phyloP scores from a whole-genome alignment of 2,329 filamentous ascomycete genomes.

The Lanzia echinophila region DNA sequence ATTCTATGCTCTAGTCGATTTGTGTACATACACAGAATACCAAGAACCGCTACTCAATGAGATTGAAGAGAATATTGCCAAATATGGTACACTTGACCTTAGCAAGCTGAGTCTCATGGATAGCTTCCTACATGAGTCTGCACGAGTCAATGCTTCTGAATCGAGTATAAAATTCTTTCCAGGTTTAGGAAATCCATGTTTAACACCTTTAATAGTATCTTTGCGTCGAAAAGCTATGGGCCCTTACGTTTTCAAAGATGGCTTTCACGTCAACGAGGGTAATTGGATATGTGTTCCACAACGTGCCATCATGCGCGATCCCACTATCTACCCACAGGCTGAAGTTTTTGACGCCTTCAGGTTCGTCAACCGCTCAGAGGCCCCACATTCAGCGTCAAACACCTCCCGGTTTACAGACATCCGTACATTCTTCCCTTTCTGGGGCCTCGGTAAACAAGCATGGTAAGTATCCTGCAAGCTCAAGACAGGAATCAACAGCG shows the following conservation, averaged over 20 bases:
- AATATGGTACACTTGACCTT: background rate
- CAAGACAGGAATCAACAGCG: background rate
- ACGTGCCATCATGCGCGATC: conserved; percentile 4
- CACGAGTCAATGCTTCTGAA: background rate
- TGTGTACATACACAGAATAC: conserved; percentile 3
- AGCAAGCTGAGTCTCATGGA: background rate
- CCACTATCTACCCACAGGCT: background rate
- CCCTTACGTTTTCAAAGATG: conserved; percentile 1
- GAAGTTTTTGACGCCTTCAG: conserved; percentile 2
- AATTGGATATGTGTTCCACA: conserved; percentile 2
- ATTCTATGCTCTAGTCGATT: background rate
- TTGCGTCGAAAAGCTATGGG: conserved; percentile 1
- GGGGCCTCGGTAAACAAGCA: conserved; percentile 4
- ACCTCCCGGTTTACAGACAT: conserved; percentile 3
- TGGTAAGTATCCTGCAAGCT: background rate
- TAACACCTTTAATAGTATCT: background rate
- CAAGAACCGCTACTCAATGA: conserved; percentile 1
- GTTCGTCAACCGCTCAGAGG: background rate
- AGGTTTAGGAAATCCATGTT: background rate
- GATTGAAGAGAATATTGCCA: background rate
- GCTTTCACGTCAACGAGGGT: background rate
- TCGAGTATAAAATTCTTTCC: background rate
- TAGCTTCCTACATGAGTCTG: conserved; percentile 2
- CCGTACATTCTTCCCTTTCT: conserved; percentile 1
- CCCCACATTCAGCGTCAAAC: background rate